Evolutionary conservation across 2,329 filamentous ascomycete genomes (phyloP), one percentile per base, ranked within the genome.

Genomic region (Colletotrichum sojae): DNA sequence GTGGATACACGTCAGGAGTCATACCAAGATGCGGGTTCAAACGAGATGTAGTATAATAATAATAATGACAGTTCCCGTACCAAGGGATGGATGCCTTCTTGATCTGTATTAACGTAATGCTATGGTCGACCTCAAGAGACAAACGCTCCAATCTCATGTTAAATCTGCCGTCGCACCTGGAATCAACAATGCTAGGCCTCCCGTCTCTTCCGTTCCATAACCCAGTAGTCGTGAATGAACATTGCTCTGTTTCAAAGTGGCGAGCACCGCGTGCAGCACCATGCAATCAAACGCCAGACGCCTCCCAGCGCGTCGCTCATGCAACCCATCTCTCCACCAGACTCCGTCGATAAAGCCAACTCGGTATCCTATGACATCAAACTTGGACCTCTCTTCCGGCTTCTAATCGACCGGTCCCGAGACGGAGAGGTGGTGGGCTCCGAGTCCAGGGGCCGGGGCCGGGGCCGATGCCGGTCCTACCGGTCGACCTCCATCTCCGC

Each of bases 401-500:
- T 36, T 20, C 62, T 40, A 25, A 31, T 36, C 31, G 8, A 8
- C 31, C 31, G 31, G 31, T 36, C 31, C 8, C 31, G 31, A 36
- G 31, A 36, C 31, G 31, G 31, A 10, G 31, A 36, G 10, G 31
- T 1, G 8, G 31, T 6, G 10, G 31, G 31, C 31, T 36, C 31
- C 27, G 27, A 31, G 27, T 31, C 27, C 27, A 31, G 8, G 27
- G 27, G 2, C 27, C 27, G 27, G 27, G 27, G 2, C 27, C 27
- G 27, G 27, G 43, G 62, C 5, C 49, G 45, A 10, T 22, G 43
- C 62, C 62, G 55, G 36, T 18, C 66, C 67, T 69, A 69, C 56
- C 67, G 67, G 60, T 72, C 71, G 52, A 71, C 67, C 12, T 72
- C 71, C 71, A 70, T 72, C 40, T 72, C 71, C 6, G 74, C 78